Evolutionary conservation across 352 stramenopile genomes (phyloP).

Genomic region (Phytopythium delawarense): DNA sequence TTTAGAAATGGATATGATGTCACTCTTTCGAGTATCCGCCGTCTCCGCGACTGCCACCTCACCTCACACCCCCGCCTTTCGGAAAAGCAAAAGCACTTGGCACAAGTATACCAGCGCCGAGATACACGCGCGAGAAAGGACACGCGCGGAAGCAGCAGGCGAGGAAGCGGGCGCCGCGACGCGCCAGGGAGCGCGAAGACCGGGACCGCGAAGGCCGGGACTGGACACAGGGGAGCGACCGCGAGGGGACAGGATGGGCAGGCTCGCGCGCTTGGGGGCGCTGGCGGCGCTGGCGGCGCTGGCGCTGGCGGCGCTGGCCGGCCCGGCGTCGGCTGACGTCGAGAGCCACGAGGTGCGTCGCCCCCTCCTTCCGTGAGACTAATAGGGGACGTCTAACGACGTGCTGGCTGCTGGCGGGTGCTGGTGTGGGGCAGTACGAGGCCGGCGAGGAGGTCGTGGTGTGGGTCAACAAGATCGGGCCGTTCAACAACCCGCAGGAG

Average conservation of each 20-base stretch:
- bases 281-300: slow-evolving; percentile 6
- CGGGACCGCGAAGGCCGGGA: no score
- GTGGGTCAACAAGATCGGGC: slow-evolving; percentile 98
- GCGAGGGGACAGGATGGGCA: slow-evolving; percentile 1
- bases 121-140: background rate
- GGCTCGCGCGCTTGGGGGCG: background rate
- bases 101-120: background rate
- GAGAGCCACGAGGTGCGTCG: slow-evolving; percentile 53
- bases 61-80: background rate
- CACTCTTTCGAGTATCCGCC: background rate
- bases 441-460: slow-evolving; percentile 81
- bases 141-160: background rate
- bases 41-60: background rate
- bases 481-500: slow-evolving; percentile 97
- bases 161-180: background rate
- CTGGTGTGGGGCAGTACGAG: slow-evolving; percentile 40
- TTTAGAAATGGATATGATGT: background rate
- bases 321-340: slow-evolving; percentile 28
- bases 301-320: slow-evolving; percentile 13
- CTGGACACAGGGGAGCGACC: background rate
- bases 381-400: background rate
- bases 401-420: background rate
- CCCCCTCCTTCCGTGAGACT: background rate
- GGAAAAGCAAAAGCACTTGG: no score
- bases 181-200: background rate